phyloP scores from a whole-genome alignment of 225 moss, liverwort and hornwort genomes.

The Climacium dendroides region DNA sequence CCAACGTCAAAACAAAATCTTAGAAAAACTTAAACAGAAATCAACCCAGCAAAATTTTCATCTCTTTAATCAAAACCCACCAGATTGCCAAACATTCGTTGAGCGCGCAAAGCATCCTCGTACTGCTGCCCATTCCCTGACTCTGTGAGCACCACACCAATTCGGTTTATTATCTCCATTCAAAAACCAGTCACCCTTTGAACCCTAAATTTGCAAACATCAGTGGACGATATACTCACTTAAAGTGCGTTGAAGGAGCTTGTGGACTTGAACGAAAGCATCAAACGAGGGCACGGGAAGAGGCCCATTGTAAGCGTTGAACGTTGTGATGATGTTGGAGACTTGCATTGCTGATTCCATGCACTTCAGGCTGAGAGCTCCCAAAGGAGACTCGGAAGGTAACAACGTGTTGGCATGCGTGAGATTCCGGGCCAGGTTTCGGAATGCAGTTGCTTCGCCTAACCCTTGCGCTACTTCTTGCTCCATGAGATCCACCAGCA shows the following conservation, averaged over 20 bases:
- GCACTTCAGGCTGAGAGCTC: conserved; percentile 49
- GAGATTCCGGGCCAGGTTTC: not conserved
- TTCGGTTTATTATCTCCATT: not conserved
- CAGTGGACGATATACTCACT: conserved; percentile 8
- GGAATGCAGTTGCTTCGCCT: not conserved
- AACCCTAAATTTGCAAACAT: not conserved
- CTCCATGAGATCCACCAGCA: conserved; percentile 4
- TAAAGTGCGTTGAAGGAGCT: conserved; percentile 42
- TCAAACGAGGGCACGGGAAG: conserved; percentile 75
- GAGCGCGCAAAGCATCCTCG: conserved; percentile 24
- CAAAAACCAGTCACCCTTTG: not conserved
- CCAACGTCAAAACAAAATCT: not conserved
- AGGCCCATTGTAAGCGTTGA: conserved; percentile 57
- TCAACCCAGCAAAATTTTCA: not conserved
- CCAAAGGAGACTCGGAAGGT: conserved; percentile 11
- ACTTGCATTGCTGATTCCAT: conserved; percentile 58
- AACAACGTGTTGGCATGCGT: not conserved
- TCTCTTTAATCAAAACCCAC: not conserved
- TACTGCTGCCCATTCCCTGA: conserved; percentile 28
- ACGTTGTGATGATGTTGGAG: conserved; percentile 23
- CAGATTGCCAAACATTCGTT: conserved; percentile 34
- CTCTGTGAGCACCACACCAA: conserved; percentile 5
- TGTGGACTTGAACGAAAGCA: conserved; percentile 62
- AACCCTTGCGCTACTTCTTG: not conserved
- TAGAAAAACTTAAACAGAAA: not conserved